Conservation (phyloP, 805 yeast genomes). For the Debaryomyces maramus region DNA sequence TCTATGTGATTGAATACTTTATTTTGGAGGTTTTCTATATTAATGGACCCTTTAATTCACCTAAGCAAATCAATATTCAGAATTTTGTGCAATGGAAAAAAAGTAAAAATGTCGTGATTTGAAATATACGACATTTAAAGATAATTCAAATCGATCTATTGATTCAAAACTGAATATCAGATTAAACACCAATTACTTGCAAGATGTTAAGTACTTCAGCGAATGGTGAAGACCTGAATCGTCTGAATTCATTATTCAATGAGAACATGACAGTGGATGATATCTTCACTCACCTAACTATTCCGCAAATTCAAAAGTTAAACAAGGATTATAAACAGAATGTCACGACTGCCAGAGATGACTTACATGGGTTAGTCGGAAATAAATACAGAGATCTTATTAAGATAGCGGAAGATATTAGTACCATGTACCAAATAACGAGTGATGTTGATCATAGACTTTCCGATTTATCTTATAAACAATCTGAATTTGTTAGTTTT, state of each 20-base stretch:
- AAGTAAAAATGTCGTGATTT: neutral
- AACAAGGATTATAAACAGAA: slow-evolving; percentile 27
- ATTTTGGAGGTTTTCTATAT: no score
- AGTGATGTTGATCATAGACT: slow-evolving; percentile 23
- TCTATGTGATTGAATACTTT: no score
- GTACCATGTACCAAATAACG: slow-evolving; percentile 27
- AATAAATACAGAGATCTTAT: slow-evolving; percentile 43
- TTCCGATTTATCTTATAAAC: slow-evolving; percentile 31
- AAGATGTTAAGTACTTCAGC: neutral
- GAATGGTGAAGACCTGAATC: neutral
- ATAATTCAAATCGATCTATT: neutral
- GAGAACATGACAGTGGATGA: slow-evolving; percentile 30
- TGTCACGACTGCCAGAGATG: slow-evolving; percentile 28
- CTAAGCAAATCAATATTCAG: no score
- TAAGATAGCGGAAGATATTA: slow-evolving; percentile 44
- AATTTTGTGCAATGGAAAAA: neutral
- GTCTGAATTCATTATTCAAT: neutral
- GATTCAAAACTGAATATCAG: neutral
- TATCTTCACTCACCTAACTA: slow-evolving; percentile 30
- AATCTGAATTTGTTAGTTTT: slow-evolving; percentile 29
- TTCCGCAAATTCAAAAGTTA: slow-evolving; percentile 33
- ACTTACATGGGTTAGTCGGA: slow-evolving; percentile 40
- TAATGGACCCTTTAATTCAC: no score
- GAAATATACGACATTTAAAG: neutral
- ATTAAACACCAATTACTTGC: neutral